phyloP scores from a whole-genome alignment of 1,284 basidiomycete species.

The Malassezia arunalokei region DNA sequence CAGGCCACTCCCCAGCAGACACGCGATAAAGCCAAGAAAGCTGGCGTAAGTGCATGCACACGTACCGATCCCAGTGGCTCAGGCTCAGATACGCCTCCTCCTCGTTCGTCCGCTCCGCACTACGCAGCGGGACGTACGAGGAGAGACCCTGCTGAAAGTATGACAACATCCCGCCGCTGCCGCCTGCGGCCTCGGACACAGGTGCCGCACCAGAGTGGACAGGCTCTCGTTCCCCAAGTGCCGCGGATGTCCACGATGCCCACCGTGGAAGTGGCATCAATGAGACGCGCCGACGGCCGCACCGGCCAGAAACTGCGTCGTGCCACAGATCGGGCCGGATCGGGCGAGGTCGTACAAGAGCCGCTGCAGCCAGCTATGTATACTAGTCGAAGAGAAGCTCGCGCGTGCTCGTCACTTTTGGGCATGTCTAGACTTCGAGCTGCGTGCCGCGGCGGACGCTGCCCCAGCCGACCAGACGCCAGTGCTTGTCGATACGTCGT shows the following conservation, averaged over 20 bases:
- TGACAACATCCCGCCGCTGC: slow-evolving; percentile 11
- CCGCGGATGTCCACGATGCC: neutral
- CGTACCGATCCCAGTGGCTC: slow-evolving; percentile 42
- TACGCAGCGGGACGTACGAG: slow-evolving; percentile 76
- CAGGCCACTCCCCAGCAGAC: slow-evolving; percentile 73
- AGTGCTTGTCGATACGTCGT: slow-evolving; percentile 67
- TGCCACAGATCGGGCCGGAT: too few species aligned
- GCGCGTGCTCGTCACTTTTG: neutral
- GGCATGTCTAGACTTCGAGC: slow-evolving; percentile 29
- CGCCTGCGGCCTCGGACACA: neutral
- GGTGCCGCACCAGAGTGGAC: neutral
- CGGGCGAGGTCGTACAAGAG: neutral
- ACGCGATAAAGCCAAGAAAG: slow-evolving; percentile 83
- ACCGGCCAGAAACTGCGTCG: too few species aligned
- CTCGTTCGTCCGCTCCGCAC: slow-evolving; percentile 71
- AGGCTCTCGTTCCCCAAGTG: neutral
- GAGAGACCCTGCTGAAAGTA: slow-evolving; percentile 52
- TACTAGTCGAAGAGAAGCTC: neutral
- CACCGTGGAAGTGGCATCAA: neutral
- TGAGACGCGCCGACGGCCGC: neutral
- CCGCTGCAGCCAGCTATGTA: neutral
- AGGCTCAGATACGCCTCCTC: slow-evolving; percentile 71
- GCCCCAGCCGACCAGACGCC: slow-evolving; percentile 56
- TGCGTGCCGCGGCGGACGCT: slow-evolving; percentile 37
- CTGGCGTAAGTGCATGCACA: slow-evolving; percentile 10